Conservation (phyloP, 352 stramenopile species). For the Pythium brassicae region DNA sequence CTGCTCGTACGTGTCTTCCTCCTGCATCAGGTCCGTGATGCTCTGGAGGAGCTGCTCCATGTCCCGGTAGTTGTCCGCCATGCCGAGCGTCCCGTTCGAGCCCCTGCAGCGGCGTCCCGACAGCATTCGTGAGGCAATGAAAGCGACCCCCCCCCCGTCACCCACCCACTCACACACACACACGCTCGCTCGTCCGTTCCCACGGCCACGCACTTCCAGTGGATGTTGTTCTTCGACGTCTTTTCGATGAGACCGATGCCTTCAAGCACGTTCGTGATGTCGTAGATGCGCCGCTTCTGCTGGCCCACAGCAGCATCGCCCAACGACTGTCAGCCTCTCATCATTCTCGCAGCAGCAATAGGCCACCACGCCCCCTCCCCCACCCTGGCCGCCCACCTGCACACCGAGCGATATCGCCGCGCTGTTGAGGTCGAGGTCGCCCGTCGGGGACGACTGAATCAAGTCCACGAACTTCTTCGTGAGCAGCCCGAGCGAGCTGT, state of each 20-base stretch:
- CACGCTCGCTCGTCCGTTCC: not conserved
- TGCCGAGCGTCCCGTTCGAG: conserved; percentile 36
- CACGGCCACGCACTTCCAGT: conserved; percentile 93
- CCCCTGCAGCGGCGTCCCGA: conserved; percentile 27
- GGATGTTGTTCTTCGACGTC: conserved; percentile 98
- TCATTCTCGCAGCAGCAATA: too few species aligned
- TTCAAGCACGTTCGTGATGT: conserved; percentile 99
- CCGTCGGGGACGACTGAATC: conserved; percentile 85
- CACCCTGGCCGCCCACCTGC: conserved; percentile 51
- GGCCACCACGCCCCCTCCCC: too few species aligned
- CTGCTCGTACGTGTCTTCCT: conserved; percentile 81
- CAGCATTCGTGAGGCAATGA: too few species aligned
- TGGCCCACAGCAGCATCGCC: conserved; percentile 3
- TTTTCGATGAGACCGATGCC: conserved; percentile 97
- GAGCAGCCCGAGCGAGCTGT: conserved; percentile 94
- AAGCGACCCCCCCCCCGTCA: not conserved
- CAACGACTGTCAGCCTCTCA: not conserved
- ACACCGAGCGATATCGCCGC: conserved; percentile 81
- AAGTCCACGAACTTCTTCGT: conserved; percentile 97
- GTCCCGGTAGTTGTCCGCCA: conserved; percentile 53
- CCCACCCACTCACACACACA: not conserved
- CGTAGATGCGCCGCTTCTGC: conserved; percentile 96
- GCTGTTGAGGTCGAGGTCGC: conserved; percentile 94
- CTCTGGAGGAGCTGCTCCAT: conserved; percentile 69
- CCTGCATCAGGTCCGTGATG: conserved; percentile 78